phyloP scores from a whole-genome alignment of 1,284 basidiomycete genomes.

The Anthracocystis walkeri region DNA sequence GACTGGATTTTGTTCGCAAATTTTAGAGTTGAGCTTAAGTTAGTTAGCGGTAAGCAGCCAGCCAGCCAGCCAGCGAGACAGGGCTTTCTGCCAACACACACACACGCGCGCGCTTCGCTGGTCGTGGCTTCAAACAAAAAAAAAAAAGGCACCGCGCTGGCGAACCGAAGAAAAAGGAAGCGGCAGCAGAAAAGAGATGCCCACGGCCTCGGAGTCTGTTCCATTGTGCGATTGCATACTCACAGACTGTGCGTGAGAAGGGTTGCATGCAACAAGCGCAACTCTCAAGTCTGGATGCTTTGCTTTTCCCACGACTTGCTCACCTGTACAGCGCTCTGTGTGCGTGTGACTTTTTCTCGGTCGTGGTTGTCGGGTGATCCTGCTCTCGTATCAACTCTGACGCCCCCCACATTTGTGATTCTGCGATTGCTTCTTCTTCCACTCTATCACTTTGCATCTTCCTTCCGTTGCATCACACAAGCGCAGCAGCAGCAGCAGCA shows the following conservation, averaged over 20 bases:
- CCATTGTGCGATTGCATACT: background rate
- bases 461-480: slow-evolving; percentile 1
- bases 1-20: background rate
- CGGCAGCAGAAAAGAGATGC: background rate
- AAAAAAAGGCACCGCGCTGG: background rate
- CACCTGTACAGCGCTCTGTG: no score
- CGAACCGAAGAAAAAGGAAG: background rate
- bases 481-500: background rate
- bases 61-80: slow-evolving; percentile 2
- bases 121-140: background rate
- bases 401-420: no score
- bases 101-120: slow-evolving; percentile 8
- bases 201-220: slow-evolving; percentile 11
- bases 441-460: background rate
- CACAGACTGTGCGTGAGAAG: background rate
- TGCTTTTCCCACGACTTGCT: background rate
- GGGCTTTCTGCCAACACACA: background rate
- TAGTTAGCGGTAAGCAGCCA: background rate
- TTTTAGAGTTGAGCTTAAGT: background rate
- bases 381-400: no score
- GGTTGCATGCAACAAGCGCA: slow-evolving; percentile 3
- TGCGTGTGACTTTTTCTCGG: background rate
- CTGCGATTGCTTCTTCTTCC: background rate
- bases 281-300: background rate
- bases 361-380: background rate